Evolutionary conservation across 495 filamentous ascomycete species (phyloP).

Genomic region (Amniculicola lignicola): DNA sequence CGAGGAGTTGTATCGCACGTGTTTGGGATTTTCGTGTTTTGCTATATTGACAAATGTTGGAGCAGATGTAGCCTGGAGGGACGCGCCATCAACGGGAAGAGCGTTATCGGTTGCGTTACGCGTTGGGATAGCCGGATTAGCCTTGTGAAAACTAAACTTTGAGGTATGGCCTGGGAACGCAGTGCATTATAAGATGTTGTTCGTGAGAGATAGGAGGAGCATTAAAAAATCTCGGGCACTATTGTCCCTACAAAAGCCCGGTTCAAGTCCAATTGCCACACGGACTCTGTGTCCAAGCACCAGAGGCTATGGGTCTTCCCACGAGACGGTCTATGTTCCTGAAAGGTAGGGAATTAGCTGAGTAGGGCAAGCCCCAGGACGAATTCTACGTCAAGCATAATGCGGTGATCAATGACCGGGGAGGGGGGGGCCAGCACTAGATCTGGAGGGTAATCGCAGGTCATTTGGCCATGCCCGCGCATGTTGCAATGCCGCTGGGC

Average conservation of each 20-base stretch:
- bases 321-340: slow-evolving; percentile 42
- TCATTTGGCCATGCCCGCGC: slow-evolving; percentile 36
- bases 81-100: slow-evolving; percentile 34
- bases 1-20: slow-evolving; percentile 37
- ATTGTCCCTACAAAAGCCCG: slow-evolving; percentile 29
- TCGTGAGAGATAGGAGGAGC: slow-evolving; percentile 35
- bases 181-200: slow-evolving; percentile 37
- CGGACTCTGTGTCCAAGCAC: slow-evolving; percentile 36
- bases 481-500: slow-evolving; percentile 32
- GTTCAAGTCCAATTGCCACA: slow-evolving; percentile 40
- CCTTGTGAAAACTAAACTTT: slow-evolving; percentile 33
- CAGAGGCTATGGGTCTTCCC: slow-evolving; percentile 29
- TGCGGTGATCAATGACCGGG: slow-evolving; percentile 40
- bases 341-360: slow-evolving; percentile 37
- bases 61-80: slow-evolving; percentile 33
- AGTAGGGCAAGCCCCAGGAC: slow-evolving; percentile 38
- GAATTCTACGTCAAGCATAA: slow-evolving; percentile 41
- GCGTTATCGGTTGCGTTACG: slow-evolving; percentile 31
- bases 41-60: slow-evolving; percentile 40
- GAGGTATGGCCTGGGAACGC: slow-evolving; percentile 28
- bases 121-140: slow-evolving; percentile 30
- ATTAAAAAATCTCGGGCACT: slow-evolving; percentile 33
- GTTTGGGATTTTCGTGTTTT: slow-evolving; percentile 38
- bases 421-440: slow-evolving; percentile 29
- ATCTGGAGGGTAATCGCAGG: slow-evolving; percentile 34